Evolutionary conservation across 306 rosid genomes (phyloP).

Genomic region (Corylus americana): DNA sequence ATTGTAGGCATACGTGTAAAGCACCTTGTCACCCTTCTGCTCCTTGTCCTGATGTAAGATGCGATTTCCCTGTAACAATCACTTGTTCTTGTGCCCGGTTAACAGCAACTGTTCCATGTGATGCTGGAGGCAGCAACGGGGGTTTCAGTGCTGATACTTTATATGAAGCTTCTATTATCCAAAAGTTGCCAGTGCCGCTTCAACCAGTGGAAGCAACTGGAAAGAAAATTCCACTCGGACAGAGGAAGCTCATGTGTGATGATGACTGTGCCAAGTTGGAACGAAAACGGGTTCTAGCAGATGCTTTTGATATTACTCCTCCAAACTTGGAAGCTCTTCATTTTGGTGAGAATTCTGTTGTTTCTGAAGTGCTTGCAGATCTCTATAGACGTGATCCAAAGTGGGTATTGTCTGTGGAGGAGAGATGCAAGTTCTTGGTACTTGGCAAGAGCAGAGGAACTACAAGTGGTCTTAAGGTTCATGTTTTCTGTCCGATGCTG

Average conservation of each 20-base stretch:
- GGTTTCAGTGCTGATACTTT: conserved; percentile 61
- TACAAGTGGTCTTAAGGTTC: conserved; percentile 63
- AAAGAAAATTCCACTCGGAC: conserved; percentile 71
- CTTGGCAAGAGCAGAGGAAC: conserved; percentile 79
- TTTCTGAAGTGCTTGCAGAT: conserved; percentile 67
- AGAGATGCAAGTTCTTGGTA: conserved; percentile 83
- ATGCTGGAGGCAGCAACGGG: conserved; percentile 60
- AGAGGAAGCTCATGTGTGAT: conserved; percentile 81
- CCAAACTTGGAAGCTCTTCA: conserved; percentile 84
- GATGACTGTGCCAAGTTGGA: conserved; percentile 91
- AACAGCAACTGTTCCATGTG: conserved; percentile 80
- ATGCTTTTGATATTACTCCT: conserved; percentile 76
- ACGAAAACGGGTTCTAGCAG: conserved; percentile 88
- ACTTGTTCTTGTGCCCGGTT: conserved; percentile 81
- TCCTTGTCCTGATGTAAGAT: conserved; percentile 73
- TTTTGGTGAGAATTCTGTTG: conserved; percentile 62
- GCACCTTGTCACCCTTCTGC: conserved; percentile 81
- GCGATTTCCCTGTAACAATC: conserved; percentile 66
- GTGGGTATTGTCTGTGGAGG: conserved; percentile 90
- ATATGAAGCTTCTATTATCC: conserved; percentile 67
- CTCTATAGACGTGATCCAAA: conserved; percentile 75
- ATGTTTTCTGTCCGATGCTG: conserved; percentile 81
- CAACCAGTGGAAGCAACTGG: conserved; percentile 67
- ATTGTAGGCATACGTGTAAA: conserved; percentile 81
- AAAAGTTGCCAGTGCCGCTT: conserved; percentile 69